Evolutionary conservation across 768 basidiomycete genomes (phyloP), one percentile per base, ranked within the genome.

Genomic region (Boletus sp.): DNA sequence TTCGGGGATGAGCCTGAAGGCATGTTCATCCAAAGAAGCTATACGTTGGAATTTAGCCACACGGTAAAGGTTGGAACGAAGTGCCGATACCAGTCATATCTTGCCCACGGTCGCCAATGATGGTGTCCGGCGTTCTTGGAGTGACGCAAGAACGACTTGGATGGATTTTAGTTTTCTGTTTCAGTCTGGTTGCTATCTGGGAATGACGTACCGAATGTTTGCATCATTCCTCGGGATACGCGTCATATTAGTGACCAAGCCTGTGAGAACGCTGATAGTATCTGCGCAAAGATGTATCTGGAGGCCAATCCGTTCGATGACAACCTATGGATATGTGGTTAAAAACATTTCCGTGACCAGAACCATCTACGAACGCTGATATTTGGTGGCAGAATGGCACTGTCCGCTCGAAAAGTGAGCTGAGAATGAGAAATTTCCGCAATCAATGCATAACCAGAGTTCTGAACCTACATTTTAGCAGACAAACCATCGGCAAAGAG

Each of bases 21-120:
- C 91, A 36, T 88, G 73, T 55, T 94, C 88, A 53, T 96, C 94
- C 36, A 97, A 75, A 10, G 89, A 89, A 52, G 81, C 88, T 90
- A 56, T 35, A 41, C 15, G 29, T 35, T 29, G 12, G 33, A 45
- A 39, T 52, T 61, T 33, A 67, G 61, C 28, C 14, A 39, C 20
- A 29, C 33, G 18, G 32, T 14, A 8, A 29, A 18, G 6, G 7
- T 40, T 32, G 20, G 28, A 55, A 41, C n/a, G 28, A 24, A 58
- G 37, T 12, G n/a, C 7, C 33, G 17, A 40, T 65, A 72, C 71
- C 72, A 47, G 65, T 72, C 72, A 72, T 67, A 37, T 66, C 55
- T 14, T 48, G 64, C 36, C 47, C 40, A 46, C 33, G 52, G 18
- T 52, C 47, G 32, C 49, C 41, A 41, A 15, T 30, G 12, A 59